Evolutionary conservation across 2,329 filamentous ascomycete genomes (phyloP), one percentile per base, ranked within the genome.

Genomic region (Cytospora piceicola): DNA sequence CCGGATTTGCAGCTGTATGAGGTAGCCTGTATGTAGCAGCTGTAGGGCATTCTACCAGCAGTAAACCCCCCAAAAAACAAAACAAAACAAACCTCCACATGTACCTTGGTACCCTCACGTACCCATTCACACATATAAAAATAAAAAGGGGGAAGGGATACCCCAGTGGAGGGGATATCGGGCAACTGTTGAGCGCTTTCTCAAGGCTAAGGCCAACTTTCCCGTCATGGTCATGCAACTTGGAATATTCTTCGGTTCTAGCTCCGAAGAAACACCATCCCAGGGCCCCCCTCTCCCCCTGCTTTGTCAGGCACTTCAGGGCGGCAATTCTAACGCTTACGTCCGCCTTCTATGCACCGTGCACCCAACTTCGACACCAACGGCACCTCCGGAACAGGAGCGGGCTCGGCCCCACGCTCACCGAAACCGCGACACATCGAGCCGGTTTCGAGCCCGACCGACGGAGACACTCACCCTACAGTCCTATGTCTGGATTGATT

Each of bases 321-420:
- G n/a, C n/a, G 46, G 46, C 46, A 49, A 12, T 49, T 49, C 46
- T 9, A 49, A 49, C 46, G n/a, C 46, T 49, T 49, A 49, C 46
- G 46, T 49, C 46, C 20, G 46, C n/a, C n/a, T 49, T 49, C 46
- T 9, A 49, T 49, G 46, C 46, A 49, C 46, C n/a, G 46, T 24
- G 46, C 46, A 49, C 46, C 27, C n/a, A n/a, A 29, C 5, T 29
- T 29, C 27, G 27, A 29, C 27, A 29, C n/a, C n/a, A 29, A 11
- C 42, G 42, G 42, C 20, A 46, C 20, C 42, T 46, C 42, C 42
- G 42, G 42, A 20, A 46, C 42, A 46, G 46, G 46, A 49, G 46
- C n/a, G 46, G 46, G 46, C 46, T 49, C 46, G 46, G 46, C 46
- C 46, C n/a, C 46, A 49, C n/a, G 46, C 14, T 5, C n/a, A 22